Evolutionary conservation across 441 rosid species (phyloP).

Genomic region (Eugenia klotzschiana): DNA sequence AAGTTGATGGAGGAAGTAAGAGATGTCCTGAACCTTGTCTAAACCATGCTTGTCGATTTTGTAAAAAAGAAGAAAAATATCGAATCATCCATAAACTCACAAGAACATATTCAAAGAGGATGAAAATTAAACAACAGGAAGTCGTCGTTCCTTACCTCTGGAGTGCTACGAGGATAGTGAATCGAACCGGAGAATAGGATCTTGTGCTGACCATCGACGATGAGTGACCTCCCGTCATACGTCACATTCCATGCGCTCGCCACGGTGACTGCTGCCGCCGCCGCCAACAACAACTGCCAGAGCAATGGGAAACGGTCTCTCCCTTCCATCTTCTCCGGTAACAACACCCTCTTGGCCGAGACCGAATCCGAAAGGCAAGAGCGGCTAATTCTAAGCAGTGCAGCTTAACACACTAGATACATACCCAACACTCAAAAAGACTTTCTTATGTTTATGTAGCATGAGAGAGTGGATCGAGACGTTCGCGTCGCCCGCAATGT

Average conservation of each 20-base stretch:
- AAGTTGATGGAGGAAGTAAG: not conserved
- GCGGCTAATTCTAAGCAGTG: not conserved
- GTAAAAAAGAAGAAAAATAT: not conserved
- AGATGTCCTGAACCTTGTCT: not conserved
- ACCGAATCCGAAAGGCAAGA: not conserved
- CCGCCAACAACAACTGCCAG: not conserved
- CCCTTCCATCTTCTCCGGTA: not conserved
- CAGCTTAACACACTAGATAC: not conserved
- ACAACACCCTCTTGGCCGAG: not conserved
- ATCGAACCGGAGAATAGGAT: conserved; percentile 2
- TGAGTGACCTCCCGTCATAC: conserved; percentile 2
- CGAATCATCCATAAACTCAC: not conserved
- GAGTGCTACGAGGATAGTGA: conserved; percentile 7
- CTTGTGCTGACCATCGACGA: not conserved
- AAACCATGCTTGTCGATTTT: not conserved
- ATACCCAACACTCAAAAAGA: not conserved
- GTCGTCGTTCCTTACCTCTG: not conserved
- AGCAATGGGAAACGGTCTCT: not conserved
- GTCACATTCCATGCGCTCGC: not conserved
- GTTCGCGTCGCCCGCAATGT: not conserved
- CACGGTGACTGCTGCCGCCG: too few relatives aligned
- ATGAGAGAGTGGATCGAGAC: not conserved
- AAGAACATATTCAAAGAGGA: not conserved
- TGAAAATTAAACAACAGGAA: not conserved
- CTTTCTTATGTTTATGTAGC: not conserved